Evolutionary conservation across 805 yeast species (phyloP), one percentile per base, ranked within the genome.

Genomic region (Cyberlindnera veronae): DNA sequence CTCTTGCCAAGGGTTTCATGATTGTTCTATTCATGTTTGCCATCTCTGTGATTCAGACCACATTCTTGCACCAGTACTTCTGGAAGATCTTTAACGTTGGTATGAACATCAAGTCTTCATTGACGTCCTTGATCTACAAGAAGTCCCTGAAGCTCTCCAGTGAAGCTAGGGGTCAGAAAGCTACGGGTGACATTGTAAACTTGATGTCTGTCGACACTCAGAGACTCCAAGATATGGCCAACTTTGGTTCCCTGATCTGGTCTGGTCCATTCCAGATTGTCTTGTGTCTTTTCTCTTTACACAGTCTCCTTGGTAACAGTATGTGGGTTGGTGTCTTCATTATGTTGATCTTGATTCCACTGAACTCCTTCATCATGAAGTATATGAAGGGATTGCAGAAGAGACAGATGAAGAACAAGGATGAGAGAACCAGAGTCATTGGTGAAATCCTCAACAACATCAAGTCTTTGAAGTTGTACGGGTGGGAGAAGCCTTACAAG

Each of bases 261-360:
- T 87, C 95, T 1, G 95, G 95, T 35, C 97, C 97, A 1, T 84
- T 89, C 64, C 96, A 90, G 64, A 79, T 90, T 50, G 55, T 72
- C 18, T 63, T 90, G 42, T 88, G 97, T 69, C 69, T 90, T 46
- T 61, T 72, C 32, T 81, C 93, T 1, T 69, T 90, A 39, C 76
- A 88, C 61, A 73, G 76, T 4, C 64, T 90, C 32, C 63, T 90
- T 42, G 96, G 96, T 27, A 77, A 80, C 44, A 76, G 93, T n/a
- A 89, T 90, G 95, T 87, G 96, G 95, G 83, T 95, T 30, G 98
- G 98, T 61, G 95, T 91, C 12, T 63, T 74, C 23, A 79, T 91
- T 42, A 78, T 90, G 77, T 57, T 80, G 3, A 54, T 88, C 22
- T 79, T 88, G 76, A 78, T 89, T 49, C 96, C 96, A 5, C 55